phyloP scores from a whole-genome alignment of 148 eudicot genomes.

The Suaeda aralocaspica region DNA sequence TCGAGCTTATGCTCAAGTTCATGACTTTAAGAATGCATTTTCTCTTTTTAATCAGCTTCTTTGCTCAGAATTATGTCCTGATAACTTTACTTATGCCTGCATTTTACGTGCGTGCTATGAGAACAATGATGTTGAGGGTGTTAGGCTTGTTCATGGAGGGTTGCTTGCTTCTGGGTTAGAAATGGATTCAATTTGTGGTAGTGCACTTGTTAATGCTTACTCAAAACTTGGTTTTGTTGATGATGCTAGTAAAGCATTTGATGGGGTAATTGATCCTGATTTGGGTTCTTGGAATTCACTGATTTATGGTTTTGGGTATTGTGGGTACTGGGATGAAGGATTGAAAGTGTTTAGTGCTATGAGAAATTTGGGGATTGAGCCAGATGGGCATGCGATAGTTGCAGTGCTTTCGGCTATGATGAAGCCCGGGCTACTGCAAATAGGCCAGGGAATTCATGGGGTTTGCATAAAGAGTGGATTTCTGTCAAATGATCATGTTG shows the following conservation, averaged over 20 bases:
- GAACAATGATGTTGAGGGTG: slow-evolving; percentile 29
- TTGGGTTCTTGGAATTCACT: slow-evolving; percentile 71
- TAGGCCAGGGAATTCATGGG: slow-evolving; percentile 62
- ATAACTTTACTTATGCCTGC: slow-evolving; percentile 78
- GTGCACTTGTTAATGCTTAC: slow-evolving; percentile 68
- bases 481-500: slow-evolving; percentile 47
- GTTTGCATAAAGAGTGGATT: slow-evolving; percentile 57
- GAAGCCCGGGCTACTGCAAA: slow-evolving; percentile 36
- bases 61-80: slow-evolving; percentile 52
- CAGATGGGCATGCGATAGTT: slow-evolving; percentile 78
- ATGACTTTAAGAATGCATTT: slow-evolving; percentile 41
- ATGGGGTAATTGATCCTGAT: slow-evolving; percentile 44
- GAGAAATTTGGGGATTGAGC: slow-evolving; percentile 38
- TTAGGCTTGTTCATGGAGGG: slow-evolving; percentile 53
- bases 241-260: slow-evolving; percentile 59
- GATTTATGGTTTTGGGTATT: slow-evolving; percentile 52
- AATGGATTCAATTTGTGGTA: slow-evolving; percentile 51
- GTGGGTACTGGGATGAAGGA: slow-evolving; percentile 52
- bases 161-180: slow-evolving; percentile 49
- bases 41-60: slow-evolving; percentile 44
- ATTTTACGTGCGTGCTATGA: slow-evolving; percentile 58
- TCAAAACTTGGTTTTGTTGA: slow-evolving; percentile 48
- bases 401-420: slow-evolving; percentile 49
- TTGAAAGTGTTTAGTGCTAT: slow-evolving; percentile 40
- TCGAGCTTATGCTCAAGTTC: slow-evolving; percentile 57